A percentile compares a stretch with the other conserved stretches of the same genome.
These are phyloP conservation scores for Decorospora gaudefroyi DNA, from an alignment of 2,329 filamentous ascomycete genomes.

Conservation along the genomic window DNA sequence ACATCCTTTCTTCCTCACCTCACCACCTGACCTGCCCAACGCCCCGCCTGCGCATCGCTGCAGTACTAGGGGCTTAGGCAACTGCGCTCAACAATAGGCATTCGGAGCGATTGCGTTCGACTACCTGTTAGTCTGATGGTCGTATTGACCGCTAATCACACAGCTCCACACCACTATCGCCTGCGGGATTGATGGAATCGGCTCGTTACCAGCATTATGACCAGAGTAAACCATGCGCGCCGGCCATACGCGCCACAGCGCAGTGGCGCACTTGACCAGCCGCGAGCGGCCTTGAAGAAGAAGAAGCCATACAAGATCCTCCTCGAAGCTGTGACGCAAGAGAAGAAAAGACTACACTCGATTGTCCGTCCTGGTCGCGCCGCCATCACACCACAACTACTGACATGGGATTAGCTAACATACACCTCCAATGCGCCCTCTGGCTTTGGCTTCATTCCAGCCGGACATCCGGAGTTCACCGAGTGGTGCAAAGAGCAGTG, in stretches of 20 bases:
- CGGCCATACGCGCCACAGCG: slow-evolving; percentile 27
- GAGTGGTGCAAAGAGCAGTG: slow-evolving; percentile 63
- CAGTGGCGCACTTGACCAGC: slow-evolving; percentile 26
- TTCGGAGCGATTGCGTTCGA: slow-evolving; percentile 12
- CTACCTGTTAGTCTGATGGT: slow-evolving; percentile 2
- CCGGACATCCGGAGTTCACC: slow-evolving; percentile 64
- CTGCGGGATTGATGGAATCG: slow-evolving; percentile 20
- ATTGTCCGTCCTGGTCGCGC: slow-evolving; percentile 45
- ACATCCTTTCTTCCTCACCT: slow-evolving; percentile 15
- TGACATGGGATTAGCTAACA: slow-evolving; percentile 55
- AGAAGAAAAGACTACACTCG: slow-evolving; percentile 64
- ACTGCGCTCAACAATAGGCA: slow-evolving; percentile 25
- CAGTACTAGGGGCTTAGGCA: slow-evolving; percentile 29
- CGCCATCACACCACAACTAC: slow-evolving; percentile 20
- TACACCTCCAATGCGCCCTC: slow-evolving; percentile 60
- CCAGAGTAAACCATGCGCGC: slow-evolving; percentile 33
- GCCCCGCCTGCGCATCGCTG: slow-evolving; percentile 25
- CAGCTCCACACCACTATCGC: slow-evolving; percentile 11
- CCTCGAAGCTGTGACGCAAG: slow-evolving; percentile 61
- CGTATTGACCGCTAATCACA: slow-evolving; percentile 24
- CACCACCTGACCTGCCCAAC: slow-evolving; percentile 14
- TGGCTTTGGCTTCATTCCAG: slow-evolving; percentile 65
- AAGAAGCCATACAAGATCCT: slow-evolving; percentile 62
- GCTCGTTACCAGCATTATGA: slow-evolving; percentile 26
- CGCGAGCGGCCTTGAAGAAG: slow-evolving; percentile 31